Base-by-base conservation (phyloP, 495 filamentous ascomycete species). In the Hamigera avellanea region DNA sequence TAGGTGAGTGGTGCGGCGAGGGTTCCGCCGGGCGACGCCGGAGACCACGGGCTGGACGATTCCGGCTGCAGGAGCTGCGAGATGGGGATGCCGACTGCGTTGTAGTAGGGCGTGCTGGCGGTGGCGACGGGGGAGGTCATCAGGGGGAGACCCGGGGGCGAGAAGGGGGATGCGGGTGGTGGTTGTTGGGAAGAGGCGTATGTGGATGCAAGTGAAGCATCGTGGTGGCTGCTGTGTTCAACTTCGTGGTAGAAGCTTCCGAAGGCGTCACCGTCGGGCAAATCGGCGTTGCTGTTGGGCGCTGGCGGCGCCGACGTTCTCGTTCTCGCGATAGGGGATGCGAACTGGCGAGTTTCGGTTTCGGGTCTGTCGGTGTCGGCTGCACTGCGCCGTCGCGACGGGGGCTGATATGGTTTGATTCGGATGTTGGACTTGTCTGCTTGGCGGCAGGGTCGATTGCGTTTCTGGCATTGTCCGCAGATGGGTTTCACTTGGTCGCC, bases 401-500 rank as follows among this genome's bases (percentile, higher is more conserved):
- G 21, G 29, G 18, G 14, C 34, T 35, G 32, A 35, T 40, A 40
- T 21, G 14, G 38, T 26, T 29, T 40, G 38, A 40, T 40, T 28
- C 32, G 33, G 32, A 40, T 14, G 32, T 30, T 40, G 32, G 26
- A 19, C 23, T 19, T 19, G 16, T 40, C 32, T 40, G 16, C 38
- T 35, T 31, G 38, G 19, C 33, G 38, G 15, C 38, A 40, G 33
- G 32, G 32, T 25, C 38, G 38, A 32, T 40, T 19, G 26, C 34
- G 33, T 40, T 40, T 40, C 25, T 40, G 38, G 23, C 38, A 40
- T 14, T 40, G 38, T 18, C 21, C 21, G 29, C 38, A 40, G 19
- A 40, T 35, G 23, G 38, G 38, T 17, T 40, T 35, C 30, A 35
- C 38, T 40, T 40, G 38, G 25, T 40, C 38, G 12, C 38, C 38